A percentile compares a stretch with the other conserved stretches of the same genome.
Conservation (phyloP, 1,284 basidiomycete species). For the Trametes sp. region DNA sequence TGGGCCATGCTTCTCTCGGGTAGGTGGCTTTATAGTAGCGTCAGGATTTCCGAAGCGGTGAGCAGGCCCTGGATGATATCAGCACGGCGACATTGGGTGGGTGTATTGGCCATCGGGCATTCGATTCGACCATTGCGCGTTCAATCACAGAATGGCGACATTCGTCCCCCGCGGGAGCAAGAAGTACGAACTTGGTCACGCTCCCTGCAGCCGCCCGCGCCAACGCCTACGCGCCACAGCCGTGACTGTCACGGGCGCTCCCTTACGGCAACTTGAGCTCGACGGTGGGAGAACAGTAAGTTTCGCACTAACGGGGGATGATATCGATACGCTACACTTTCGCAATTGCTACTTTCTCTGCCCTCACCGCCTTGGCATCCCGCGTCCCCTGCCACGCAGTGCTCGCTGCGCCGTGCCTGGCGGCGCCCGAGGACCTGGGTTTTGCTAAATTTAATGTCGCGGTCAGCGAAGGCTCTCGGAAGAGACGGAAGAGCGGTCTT, state of each 20-base stretch:
- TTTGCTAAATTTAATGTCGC: conserved; percentile 49
- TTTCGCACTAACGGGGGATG: conserved; percentile 17
- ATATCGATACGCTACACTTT: conserved; percentile 38
- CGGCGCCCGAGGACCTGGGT: conserved; percentile 83
- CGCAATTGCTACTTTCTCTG: conserved; percentile 30
- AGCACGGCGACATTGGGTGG: conserved; percentile 27
- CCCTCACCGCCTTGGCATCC: conserved; percentile 69
- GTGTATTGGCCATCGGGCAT: conserved; percentile 30
- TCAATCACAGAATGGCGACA: conserved; percentile 39
- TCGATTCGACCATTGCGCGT: conserved; percentile 39
- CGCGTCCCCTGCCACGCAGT: conserved; percentile 83
- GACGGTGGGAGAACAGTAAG: conserved; percentile 19
- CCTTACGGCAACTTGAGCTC: conserved; percentile 15
- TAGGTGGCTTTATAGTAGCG: conserved; percentile 28
- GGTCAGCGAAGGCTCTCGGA: conserved; percentile 7
- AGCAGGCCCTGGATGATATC: conserved; percentile 25
- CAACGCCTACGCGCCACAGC: not conserved
- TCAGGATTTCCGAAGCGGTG: not conserved
- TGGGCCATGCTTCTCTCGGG: conserved; percentile 17
- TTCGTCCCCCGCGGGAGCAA: conserved; percentile 25
- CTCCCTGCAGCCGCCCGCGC: not conserved
- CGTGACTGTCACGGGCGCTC: conserved; percentile 26
- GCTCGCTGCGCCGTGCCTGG: conserved; percentile 86
- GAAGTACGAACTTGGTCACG: conserved; percentile 20
- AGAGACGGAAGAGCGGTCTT: conserved; percentile 39